Percentiles rank a stretch among this genome's conserved stretches.
phyloP scores from a whole-genome alignment of 345 rosid species.

The Populus tremula region DNA sequence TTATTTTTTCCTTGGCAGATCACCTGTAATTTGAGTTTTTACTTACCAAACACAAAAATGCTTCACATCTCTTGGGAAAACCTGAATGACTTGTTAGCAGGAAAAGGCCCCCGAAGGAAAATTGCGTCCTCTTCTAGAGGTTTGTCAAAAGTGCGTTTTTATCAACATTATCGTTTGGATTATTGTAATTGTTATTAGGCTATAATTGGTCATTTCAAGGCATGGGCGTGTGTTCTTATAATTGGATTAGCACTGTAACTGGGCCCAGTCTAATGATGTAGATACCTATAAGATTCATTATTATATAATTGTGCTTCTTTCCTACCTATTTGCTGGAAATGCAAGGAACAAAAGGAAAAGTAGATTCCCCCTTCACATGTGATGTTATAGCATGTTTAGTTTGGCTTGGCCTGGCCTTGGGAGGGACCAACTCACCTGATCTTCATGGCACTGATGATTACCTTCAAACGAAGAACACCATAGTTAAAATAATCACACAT shows the following conservation, averaged over 20 bases:
- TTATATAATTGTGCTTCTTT: constrained; percentile 10
- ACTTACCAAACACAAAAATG: too few relatives aligned
- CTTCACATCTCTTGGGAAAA: too few relatives aligned
- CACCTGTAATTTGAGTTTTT: too few relatives aligned
- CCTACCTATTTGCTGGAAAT: constrained; percentile 35
- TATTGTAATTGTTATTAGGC: constrained; percentile 7
- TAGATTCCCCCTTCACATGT: constrained; percentile 52
- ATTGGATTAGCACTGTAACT: constrained; percentile 6
- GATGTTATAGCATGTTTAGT: constrained; percentile 29
- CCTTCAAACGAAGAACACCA: neutral
- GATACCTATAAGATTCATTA: neutral
- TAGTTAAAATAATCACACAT: neutral
- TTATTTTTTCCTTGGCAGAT: too few relatives aligned
- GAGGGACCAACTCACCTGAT: constrained; percentile 2
- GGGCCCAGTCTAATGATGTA: constrained; percentile 23
- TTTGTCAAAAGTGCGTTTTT: neutral
- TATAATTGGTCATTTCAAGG: constrained; percentile 19
- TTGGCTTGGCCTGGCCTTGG: constrained; percentile 23
- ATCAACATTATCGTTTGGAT: constrained; percentile 10
- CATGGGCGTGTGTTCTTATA: constrained; percentile 8
- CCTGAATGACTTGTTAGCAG: too few relatives aligned
- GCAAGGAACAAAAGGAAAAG: constrained; percentile 28
- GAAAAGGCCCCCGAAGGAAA: too few relatives aligned
- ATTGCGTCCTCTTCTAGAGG: neutral
- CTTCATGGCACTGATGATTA: neutral